phyloP scores from a whole-genome alignment of 2,329 filamentous ascomycete genomes.

The Alternaria brassicae region DNA sequence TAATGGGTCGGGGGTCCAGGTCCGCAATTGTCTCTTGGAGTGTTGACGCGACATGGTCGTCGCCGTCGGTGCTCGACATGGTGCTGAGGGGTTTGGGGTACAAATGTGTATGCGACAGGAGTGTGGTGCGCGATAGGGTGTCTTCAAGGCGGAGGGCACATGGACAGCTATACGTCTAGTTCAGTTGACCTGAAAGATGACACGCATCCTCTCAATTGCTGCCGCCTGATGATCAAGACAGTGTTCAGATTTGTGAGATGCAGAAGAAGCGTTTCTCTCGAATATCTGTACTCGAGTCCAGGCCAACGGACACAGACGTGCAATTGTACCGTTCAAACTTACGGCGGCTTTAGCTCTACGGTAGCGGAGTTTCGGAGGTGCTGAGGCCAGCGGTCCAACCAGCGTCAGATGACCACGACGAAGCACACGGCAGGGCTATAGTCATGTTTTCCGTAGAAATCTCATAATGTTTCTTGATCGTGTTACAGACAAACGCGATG shows the following conservation, averaged over 20 bases:
- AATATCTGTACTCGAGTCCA: constrained; percentile 3
- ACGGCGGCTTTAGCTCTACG: constrained; percentile 15
- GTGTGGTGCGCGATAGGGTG: constrained; percentile 26
- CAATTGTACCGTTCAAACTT: constrained; percentile 10
- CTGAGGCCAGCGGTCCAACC: constrained; percentile 11
- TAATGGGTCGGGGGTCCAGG: constrained; percentile 54
- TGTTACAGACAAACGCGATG: constrained; percentile 22
- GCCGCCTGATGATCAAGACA: constrained; percentile 13
- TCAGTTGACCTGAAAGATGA: constrained; percentile 32
- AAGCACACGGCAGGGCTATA: background rate
- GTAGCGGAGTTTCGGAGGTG: constrained; percentile 27
- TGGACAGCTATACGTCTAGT: constrained; percentile 35
- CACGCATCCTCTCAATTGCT: constrained; percentile 34
- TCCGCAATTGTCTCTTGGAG: constrained; percentile 33
- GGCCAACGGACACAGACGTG: background rate
- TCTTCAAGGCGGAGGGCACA: constrained; percentile 33
- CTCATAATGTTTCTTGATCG: constrained; percentile 12
- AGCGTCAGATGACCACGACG: constrained; percentile 7
- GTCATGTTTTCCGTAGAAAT: background rate
- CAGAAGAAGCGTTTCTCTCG: background rate
- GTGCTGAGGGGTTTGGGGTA: constrained; percentile 10
- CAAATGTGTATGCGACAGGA: constrained; percentile 19
- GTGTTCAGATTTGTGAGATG: background rate
- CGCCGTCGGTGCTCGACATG: constrained; percentile 42
- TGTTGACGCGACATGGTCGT: constrained; percentile 30